phyloP scores from a whole-genome alignment of 495 filamentous ascomycete genomes.

The Bathelium albidoporum region DNA sequence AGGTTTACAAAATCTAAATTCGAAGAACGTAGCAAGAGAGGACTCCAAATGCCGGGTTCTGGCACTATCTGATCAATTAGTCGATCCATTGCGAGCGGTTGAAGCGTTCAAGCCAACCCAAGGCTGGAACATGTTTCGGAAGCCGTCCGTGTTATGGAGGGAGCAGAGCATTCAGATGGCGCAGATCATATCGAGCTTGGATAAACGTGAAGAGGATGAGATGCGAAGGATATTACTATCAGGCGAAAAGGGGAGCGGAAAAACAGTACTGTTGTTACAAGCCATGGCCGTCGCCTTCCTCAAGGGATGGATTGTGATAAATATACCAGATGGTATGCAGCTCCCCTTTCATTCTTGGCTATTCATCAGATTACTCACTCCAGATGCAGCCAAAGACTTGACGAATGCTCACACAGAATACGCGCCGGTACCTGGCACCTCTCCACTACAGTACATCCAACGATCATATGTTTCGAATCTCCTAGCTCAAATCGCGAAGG shows the following conservation, averaged over 20 bases:
- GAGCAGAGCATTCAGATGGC: conserved; percentile 63
- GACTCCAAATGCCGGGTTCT: conserved; percentile 47
- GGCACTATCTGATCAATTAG: conserved; percentile 53
- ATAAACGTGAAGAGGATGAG: conserved; percentile 28
- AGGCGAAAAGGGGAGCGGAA: conserved; percentile 66
- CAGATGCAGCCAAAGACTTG: conserved; percentile 63
- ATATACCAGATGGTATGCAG: conserved; percentile 71
- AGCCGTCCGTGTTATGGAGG: conserved; percentile 65
- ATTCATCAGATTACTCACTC: conserved; percentile 7
- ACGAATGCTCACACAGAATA: conserved; percentile 71
- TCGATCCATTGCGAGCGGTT: conserved; percentile 68
- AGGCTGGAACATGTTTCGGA: conserved; percentile 75
- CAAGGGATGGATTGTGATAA: conserved; percentile 79
- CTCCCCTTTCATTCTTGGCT: conserved; percentile 6
- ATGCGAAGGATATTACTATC: conserved; percentile 53
- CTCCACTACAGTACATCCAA: conserved; percentile 56
- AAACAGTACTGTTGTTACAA: conserved; percentile 78
- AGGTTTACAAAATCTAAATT: conserved; percentile 50
- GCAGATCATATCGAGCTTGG: conserved; percentile 42
- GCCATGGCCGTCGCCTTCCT: conserved; percentile 71
- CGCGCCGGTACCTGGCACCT: conserved; percentile 49
- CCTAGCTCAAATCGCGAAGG: conserved; percentile 55
- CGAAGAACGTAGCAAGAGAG: conserved; percentile 36
- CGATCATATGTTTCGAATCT: conserved; percentile 61
- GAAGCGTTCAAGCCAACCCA: conserved; percentile 90